A percentile compares a stretch with the other conserved stretches of the same genome.
Conservation (phyloP, 345 rosid species). For the Hevea brasiliensis region DNA sequence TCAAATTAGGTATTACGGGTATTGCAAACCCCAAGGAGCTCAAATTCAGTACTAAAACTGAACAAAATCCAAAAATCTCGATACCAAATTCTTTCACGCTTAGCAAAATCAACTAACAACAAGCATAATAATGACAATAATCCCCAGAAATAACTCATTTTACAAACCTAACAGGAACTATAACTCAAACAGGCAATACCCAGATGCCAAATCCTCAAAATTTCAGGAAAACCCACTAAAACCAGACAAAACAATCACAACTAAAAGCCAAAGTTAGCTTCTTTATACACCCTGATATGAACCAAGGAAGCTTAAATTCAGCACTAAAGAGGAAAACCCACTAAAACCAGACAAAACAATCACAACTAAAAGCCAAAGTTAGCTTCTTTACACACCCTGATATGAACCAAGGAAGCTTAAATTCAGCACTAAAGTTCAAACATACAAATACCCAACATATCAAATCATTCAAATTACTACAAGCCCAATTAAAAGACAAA, state of each 20-base stretch:
- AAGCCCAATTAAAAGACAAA: not conserved
- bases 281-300: not conserved
- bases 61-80: not conserved
- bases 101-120: not conserved
- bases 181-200: not conserved
- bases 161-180: not conserved
- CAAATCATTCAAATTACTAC: conserved; percentile 1
- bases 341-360: not conserved
- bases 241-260: not conserved
- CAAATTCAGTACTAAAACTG: not conserved
- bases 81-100: not conserved
- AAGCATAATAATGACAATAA: not conserved
- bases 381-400: not conserved
- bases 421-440: not conserved
- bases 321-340: not conserved
- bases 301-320: not conserved
- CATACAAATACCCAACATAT: conserved; percentile 1
- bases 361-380: not conserved
- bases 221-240: not conserved
- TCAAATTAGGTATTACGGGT: not conserved
- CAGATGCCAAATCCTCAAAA: not conserved
- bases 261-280: not conserved
- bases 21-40: conserved; percentile 3
- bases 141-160: not conserved
- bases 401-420: not conserved